phyloP scores from a whole-genome alignment of 2,329 filamentous ascomycete species.

The Sarocladium kiliense region DNA sequence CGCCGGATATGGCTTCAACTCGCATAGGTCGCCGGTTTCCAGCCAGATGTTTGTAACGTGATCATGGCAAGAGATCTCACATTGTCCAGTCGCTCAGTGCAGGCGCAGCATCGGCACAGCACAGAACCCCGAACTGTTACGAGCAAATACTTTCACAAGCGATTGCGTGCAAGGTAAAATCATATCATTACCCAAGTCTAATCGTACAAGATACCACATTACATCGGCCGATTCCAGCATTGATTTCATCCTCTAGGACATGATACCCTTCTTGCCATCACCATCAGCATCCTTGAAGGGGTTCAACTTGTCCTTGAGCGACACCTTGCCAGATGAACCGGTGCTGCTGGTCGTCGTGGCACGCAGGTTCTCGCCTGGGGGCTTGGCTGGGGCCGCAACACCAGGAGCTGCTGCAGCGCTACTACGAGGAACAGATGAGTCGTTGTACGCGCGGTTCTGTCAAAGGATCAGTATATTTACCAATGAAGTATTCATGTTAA shows the following conservation, averaged over 20 bases:
- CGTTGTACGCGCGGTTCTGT: neutral
- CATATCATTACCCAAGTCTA: neutral
- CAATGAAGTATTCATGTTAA: too few relatives aligned
- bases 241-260: conserved; percentile 12
- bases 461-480: neutral
- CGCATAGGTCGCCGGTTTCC: too few relatives aligned
- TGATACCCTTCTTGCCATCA: conserved; percentile 19
- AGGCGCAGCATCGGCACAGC: neutral
- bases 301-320: conserved; percentile 18
- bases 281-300: conserved; percentile 19
- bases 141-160: too few relatives aligned
- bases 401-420: neutral
- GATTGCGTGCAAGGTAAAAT: too few relatives aligned
- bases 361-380: neutral
- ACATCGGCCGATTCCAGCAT: neutral
- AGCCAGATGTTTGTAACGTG: too few relatives aligned
- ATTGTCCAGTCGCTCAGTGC: too few relatives aligned
- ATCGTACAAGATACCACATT: neutral
- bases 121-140: too few relatives aligned
- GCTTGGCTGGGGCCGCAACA: neutral
- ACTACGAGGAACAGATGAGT: neutral
- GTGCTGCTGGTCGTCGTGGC: neutral
- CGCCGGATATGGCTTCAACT: too few relatives aligned
- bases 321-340: conserved; percentile 10
- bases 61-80: too few relatives aligned